phyloP scores from a whole-genome alignment of 768 basidiomycete genomes.

The Collybia sp. region DNA sequence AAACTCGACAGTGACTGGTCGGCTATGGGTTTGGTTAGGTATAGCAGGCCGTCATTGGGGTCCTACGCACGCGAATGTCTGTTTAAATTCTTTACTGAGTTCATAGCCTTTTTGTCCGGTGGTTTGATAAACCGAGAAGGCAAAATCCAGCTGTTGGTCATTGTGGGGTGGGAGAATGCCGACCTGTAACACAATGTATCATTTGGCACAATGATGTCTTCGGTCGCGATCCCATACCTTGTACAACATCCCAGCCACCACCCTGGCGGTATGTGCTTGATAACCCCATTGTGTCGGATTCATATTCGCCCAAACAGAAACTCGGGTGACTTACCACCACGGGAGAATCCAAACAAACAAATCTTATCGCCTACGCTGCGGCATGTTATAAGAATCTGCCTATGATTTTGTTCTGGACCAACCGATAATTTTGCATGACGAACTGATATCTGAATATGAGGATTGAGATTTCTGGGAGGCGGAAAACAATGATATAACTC shows the following conservation, averaged over 20 bases:
- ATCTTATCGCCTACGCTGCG: slow-evolving; percentile 21
- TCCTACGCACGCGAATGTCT: slow-evolving; percentile 19
- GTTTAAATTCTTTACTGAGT: slow-evolving; percentile 25
- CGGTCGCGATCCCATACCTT: slow-evolving; percentile 13
- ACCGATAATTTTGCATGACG: slow-evolving; percentile 18
- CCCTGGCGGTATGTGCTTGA: slow-evolving; percentile 19
- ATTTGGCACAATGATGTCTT: not conserved
- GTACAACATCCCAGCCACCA: slow-evolving; percentile 28
- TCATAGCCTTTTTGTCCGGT: slow-evolving; percentile 21
- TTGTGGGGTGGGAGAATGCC: slow-evolving; percentile 25
- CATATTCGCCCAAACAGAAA: not conserved
- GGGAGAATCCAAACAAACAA: slow-evolving; percentile 25
- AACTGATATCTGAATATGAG: slow-evolving; percentile 13
- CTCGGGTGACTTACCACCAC: slow-evolving; percentile 10
- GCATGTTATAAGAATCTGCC: not conserved
- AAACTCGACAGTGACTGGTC: slow-evolving; percentile 24
- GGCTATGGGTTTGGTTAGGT: not conserved
- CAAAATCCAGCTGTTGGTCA: slow-evolving; percentile 27
- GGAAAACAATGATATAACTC: not conserved
- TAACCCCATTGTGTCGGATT: not conserved
- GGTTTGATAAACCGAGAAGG: slow-evolving; percentile 26
- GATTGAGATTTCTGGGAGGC: not conserved
- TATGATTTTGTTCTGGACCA: not conserved
- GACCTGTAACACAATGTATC: slow-evolving; percentile 11
- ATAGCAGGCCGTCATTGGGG: not conserved